Evolutionary conservation across 805 yeast species (phyloP).

Genomic region (Barnettozyma sp.): DNA sequence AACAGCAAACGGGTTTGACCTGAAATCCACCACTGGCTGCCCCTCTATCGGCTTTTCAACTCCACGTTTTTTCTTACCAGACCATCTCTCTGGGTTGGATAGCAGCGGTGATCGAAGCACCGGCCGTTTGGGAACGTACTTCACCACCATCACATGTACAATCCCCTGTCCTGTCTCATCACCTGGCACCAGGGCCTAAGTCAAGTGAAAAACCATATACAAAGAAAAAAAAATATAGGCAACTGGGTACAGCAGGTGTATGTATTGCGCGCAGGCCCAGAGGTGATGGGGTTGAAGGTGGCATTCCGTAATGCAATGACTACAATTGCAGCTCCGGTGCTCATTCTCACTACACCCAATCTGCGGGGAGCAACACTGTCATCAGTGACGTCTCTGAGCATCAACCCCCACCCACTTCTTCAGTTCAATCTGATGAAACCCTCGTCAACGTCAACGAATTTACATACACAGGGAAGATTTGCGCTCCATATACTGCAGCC

Average conservation of each 20-base stretch:
- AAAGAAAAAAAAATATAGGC: too few relatives aligned
- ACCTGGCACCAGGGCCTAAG: too few relatives aligned
- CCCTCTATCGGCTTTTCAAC: background rate
- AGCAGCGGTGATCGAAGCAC: slow-evolving; percentile 11
- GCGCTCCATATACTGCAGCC: slow-evolving; percentile 79
- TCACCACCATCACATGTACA: too few relatives aligned
- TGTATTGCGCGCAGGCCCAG: too few relatives aligned
- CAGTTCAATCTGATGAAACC: slow-evolving; percentile 87
- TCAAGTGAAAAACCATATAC: too few relatives aligned
- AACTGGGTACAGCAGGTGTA: too few relatives aligned
- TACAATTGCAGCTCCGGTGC: slow-evolving; percentile 44
- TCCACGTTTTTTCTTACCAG: slow-evolving; percentile 4
- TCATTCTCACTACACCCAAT: slow-evolving; percentile 49
- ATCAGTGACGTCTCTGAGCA: slow-evolving; percentile 76
- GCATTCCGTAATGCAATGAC: slow-evolving; percentile 36
- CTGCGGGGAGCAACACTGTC: slow-evolving; percentile 78
- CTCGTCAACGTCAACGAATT: slow-evolving; percentile 63
- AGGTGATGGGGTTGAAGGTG: too few relatives aligned
- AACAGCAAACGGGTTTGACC: slow-evolving; percentile 33
- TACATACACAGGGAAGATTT: slow-evolving; percentile 51
- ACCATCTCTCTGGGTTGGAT: slow-evolving; percentile 8
- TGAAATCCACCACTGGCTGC: slow-evolving; percentile 10
- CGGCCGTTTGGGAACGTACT: slow-evolving; percentile 11
- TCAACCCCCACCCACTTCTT: slow-evolving; percentile 68
- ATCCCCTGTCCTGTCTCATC: background rate